A percentile compares a stretch with the other conserved stretches of the same genome.
These are phyloP conservation scores for Erodium maritimum DNA, from an alignment of 345 rosid species.

Conservation along the genomic window DNA sequence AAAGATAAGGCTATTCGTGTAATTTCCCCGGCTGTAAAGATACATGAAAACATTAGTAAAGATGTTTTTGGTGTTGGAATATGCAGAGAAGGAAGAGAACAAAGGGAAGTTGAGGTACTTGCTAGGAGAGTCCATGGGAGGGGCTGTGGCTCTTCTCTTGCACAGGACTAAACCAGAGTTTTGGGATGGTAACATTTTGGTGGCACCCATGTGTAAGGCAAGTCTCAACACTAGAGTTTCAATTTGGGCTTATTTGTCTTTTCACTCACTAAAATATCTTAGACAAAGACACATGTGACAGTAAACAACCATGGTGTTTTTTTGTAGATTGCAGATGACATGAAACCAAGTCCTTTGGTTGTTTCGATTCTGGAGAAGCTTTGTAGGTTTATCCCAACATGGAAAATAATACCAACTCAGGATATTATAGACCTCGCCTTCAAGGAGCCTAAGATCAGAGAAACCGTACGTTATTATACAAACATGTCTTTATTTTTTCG, in stretches of 20 bases:
- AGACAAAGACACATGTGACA: too few relatives aligned
- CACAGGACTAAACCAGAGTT: conserved; percentile 53
- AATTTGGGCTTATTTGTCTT: neutral
- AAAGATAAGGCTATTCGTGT: too few relatives aligned
- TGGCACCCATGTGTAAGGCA: conserved; percentile 95
- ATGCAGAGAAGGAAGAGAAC: conserved; percentile 47
- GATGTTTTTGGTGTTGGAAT: too few relatives aligned
- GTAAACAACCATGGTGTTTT: too few relatives aligned
- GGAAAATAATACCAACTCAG: conserved; percentile 53
- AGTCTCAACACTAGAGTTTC: too few relatives aligned
- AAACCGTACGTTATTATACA: conserved; percentile 50
- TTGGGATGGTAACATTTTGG: conserved; percentile 77
- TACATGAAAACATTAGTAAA: too few relatives aligned
- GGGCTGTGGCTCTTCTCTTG: conserved; percentile 53
- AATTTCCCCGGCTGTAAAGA: too few relatives aligned
- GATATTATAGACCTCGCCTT: conserved; percentile 65
- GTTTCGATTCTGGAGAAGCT: conserved; percentile 30
- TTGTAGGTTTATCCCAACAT: conserved; percentile 39
- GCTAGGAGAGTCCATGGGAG: conserved; percentile 90
- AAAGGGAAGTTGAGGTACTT: conserved; percentile 57
- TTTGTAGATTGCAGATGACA: conserved; percentile 57
- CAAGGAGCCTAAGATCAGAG: conserved; percentile 48
- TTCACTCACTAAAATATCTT: too few relatives aligned
- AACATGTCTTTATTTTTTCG: too few relatives aligned
- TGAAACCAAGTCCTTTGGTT: conserved; percentile 50